A percentile compares a stretch with the other conserved stretches of the same genome.
These are phyloP conservation scores for Aspergillus ochraceoroseus DNA, from an alignment of 2,329 filamentous ascomycete species.

Conservation along the genomic window DNA sequence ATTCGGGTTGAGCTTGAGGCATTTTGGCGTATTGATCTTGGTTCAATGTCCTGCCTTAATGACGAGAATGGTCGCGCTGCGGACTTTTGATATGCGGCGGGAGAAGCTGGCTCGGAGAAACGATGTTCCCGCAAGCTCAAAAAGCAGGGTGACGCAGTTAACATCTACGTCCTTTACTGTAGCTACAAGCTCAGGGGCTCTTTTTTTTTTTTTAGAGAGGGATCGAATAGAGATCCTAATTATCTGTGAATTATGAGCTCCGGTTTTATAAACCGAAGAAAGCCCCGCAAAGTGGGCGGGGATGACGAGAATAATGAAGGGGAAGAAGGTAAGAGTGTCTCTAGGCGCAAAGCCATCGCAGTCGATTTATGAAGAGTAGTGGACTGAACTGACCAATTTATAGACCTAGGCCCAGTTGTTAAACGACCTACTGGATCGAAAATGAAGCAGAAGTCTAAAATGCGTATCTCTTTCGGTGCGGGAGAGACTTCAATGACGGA, in stretches of 20 bases:
- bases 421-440: constrained; percentile 51
- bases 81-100: constrained; percentile 28
- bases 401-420: constrained; percentile 48
- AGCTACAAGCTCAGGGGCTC: too few species aligned
- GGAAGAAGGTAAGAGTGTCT: constrained; percentile 41
- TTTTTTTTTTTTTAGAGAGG: too few species aligned
- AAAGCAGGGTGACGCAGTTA: constrained; percentile 15
- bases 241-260: constrained; percentile 49
- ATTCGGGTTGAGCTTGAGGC: constrained; percentile 97
- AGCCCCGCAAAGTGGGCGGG: constrained; percentile 71
- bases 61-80: constrained; percentile 23
- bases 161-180: background rate
- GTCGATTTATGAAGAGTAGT: background rate
- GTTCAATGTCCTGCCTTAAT: constrained; percentile 23
- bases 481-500: constrained; percentile 53
- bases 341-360: background rate
- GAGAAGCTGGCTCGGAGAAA: constrained; percentile 34
- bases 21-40: constrained; percentile 54
- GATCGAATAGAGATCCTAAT: background rate
- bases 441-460: constrained; percentile 64
- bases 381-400: constrained; percentile 22
- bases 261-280: constrained; percentile 54
- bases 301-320: constrained; percentile 52
- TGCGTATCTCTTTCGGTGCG: constrained; percentile 72
- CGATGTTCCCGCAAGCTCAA: constrained; percentile 31